phyloP scores from a whole-genome alignment of 2,329 filamentous ascomycete genomes.

The Thielaviopsis ethacetica region DNA sequence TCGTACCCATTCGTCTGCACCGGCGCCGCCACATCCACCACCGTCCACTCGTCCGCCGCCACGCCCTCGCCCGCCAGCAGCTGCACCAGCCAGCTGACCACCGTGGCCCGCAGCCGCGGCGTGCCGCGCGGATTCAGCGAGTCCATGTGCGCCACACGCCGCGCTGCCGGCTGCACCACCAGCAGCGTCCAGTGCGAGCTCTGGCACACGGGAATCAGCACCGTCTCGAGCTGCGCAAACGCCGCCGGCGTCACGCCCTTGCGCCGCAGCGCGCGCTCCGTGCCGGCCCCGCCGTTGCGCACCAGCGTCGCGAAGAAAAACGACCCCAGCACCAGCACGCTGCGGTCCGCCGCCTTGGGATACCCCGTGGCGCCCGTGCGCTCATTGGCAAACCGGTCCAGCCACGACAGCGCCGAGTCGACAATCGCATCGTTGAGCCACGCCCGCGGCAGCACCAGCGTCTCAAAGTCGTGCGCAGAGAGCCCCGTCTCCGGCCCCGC shows the following conservation, averaged over 20 bases:
- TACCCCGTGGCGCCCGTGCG: conserved; percentile 33
- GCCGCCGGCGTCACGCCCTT: conserved; percentile 41
- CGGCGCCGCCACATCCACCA: conserved; percentile 32
- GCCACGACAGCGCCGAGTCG: conserved; percentile 45
- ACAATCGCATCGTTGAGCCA: conserved; percentile 72
- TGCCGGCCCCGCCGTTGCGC: conserved; percentile 28
- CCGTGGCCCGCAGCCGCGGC: conserved; percentile 24
- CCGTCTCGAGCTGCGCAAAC: conserved; percentile 46
- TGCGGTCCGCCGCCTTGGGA: conserved; percentile 32
- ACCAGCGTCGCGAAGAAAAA: conserved; percentile 46
- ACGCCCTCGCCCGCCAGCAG: conserved; percentile 40
- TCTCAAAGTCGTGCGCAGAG: conserved; percentile 43
- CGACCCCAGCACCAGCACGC: conserved; percentile 46
- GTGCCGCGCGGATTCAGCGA: conserved; percentile 35
- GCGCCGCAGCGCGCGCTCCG: conserved; percentile 39
- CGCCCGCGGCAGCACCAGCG: conserved; percentile 34
- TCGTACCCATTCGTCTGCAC: conserved; percentile 52
- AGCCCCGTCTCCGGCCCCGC: conserved; percentile 10
- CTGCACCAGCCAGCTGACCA: conserved; percentile 38
- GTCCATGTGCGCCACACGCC: conserved; percentile 53
- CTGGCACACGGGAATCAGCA: conserved; percentile 54
- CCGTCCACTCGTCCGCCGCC: conserved; percentile 41
- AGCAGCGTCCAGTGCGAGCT: conserved; percentile 55
- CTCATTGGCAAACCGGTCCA: conserved; percentile 43
- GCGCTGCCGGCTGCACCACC: conserved; percentile 43